Base-by-base conservation (phyloP, 768 basidiomycete species). In the Nidularia pulvinata region DNA sequence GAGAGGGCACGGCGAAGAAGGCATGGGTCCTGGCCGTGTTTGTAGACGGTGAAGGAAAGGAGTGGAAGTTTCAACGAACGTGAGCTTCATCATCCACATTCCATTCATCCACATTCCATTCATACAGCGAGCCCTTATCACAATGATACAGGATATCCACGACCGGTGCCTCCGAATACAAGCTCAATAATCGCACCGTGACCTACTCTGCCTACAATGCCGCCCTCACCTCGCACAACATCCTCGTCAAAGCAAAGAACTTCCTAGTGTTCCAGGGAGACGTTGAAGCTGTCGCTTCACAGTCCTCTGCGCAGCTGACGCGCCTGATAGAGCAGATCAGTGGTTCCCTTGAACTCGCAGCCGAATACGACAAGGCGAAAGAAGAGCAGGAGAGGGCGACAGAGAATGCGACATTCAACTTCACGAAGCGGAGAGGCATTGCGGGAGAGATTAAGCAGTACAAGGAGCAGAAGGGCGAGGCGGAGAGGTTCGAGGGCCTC, bases 181-280 rank as follows among this genome's bases (percentile, higher is more conserved):
- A 83, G 61, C 80, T 98, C 46, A 94, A 98, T 69, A 75, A 77
- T 55, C 84, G 81, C 60, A 76, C 83, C 22, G 92, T 97, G 51
- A 89, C 94, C 0, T 95, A 95, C 68, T 81, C 87, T 10, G 83
- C 84, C 1, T 99, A 98, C 77, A 97, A 97, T 55, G 78, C 86
- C 5, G 90, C 92, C 10, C 87, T 99, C 25, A 80, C 90, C 52
- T 75, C 80, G 6, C 95, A 97, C 64, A 97, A 98, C 63, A 93
- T 99, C 63, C 90, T 98, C 46, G 95, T 98, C 63, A 98, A 97
- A 72, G 97, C 97, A 10, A 98, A 98, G 76, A 98, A 98, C 74
- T 99, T 98, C 64, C 87, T 98, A 50, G 97, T 98, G 9, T 98
- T 99, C 75, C 97, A 99, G 65, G 97, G 97, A 49, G 97, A 98